phyloP scores from a whole-genome alignment of 2,329 filamentous ascomycete genomes.

The Ceratocystis alfenasii region DNA sequence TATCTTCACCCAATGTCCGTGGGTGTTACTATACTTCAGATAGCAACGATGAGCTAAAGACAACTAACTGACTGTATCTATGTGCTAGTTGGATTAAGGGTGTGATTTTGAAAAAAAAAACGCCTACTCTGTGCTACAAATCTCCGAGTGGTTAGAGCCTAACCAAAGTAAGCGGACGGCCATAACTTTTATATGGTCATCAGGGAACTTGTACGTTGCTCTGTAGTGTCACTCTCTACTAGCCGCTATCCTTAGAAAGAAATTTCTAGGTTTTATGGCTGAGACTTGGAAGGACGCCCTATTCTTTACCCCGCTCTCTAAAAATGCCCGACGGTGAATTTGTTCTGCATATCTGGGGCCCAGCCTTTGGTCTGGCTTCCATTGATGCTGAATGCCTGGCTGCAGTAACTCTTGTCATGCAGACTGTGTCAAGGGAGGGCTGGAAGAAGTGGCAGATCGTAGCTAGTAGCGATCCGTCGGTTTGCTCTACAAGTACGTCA shows the following conservation, averaged over 20 bases:
- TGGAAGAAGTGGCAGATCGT: slow-evolving; percentile 50
- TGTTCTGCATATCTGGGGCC: slow-evolving; percentile 80
- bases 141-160: too few relatives aligned
- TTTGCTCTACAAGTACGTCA: slow-evolving; percentile 57
- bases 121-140: too few relatives aligned
- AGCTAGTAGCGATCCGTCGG: slow-evolving; percentile 58
- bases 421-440: slow-evolving; percentile 27
- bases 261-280: neutral
- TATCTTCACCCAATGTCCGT: too few relatives aligned
- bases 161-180: too few relatives aligned
- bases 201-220: too few relatives aligned
- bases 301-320: neutral
- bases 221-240: too few relatives aligned
- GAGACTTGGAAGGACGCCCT: neutral
- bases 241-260: neutral
- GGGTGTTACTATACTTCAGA: too few relatives aligned
- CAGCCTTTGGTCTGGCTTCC: slow-evolving; percentile 77
- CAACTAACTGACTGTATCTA: too few relatives aligned
- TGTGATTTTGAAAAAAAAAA: too few relatives aligned
- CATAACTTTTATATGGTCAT: too few relatives aligned
- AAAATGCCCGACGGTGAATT: slow-evolving; percentile 19
- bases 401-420: slow-evolving; percentile 59
- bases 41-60: too few relatives aligned
- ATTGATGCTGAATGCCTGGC: slow-evolving; percentile 87
- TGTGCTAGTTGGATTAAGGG: too few relatives aligned